These are phyloP conservation scores for Epichloe sp. DNA, from an alignment of 2,329 filamentous ascomycete species.

Conservation along the genomic window DNA sequence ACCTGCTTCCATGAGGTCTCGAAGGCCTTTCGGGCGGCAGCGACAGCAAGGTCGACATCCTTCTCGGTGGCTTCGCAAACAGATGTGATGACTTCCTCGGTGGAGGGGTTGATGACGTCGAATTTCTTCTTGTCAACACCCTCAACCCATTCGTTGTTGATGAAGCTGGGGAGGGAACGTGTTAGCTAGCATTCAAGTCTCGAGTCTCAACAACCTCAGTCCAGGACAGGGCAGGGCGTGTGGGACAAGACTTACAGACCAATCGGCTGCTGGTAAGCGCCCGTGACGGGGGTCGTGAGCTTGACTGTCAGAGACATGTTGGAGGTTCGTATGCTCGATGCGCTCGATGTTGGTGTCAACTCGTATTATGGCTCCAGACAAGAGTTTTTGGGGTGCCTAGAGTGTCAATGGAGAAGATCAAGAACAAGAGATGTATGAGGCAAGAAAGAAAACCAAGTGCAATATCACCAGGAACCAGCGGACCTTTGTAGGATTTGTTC, in stretches of 20 bases:
- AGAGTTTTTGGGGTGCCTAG: neutral
- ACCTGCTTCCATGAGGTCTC: slow-evolving; percentile 56
- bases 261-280: slow-evolving; percentile 44
- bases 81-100: slow-evolving; percentile 71
- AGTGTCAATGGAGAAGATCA: neutral
- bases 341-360: neutral
- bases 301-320: slow-evolving; percentile 40
- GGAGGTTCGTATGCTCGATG: slow-evolving; percentile 3
- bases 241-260: slow-evolving; percentile 40
- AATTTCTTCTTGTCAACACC: slow-evolving; percentile 79
- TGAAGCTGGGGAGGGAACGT: slow-evolving; percentile 44
- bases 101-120: slow-evolving; percentile 80
- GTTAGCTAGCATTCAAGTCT: neutral
- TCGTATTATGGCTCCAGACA: neutral
- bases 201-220: neutral
- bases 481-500: neutral
- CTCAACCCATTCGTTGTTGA: slow-evolving; percentile 80
- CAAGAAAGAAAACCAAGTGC: neutral
- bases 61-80: slow-evolving; percentile 81
- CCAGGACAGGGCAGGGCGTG: neutral
- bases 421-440: neutral
- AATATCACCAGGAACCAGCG: neutral
- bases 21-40: slow-evolving; percentile 76
- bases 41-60: slow-evolving; percentile 69
- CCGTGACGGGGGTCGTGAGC: slow-evolving; percentile 56